Evolutionary conservation across 805 yeast species (phyloP), one percentile per base, ranked within the genome.

Genomic region (Tetrapisispora fleetii): DNA sequence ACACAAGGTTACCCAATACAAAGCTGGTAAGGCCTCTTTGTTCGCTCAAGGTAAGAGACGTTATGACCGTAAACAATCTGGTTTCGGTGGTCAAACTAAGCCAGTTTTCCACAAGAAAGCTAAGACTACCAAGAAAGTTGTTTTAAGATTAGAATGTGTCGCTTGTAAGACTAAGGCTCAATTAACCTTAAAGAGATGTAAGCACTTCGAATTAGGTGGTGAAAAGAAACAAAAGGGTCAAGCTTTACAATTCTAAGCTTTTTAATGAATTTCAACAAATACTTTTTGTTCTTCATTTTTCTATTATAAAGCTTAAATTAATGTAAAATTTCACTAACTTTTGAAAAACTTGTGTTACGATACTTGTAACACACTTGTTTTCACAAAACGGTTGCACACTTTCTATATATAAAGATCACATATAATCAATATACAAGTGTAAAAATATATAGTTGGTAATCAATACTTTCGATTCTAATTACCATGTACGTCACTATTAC

Each of bases 61-160:
- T 83, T 93, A 93, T 81, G 99, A 93, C 91, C 96, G 99, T 80
- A 93, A 93, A 79, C 99, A 93, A 81, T 74, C 85, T 69, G 99
- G 99, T 89, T 93, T 82, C 80, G 99, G 99, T 87, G 99, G 99
- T 87, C 99, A 93, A 81, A 93, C 99, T 79, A 93, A 89, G 83
- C 99, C 83, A 73, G 85, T 93, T 79, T 93, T 93, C 97, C 98
- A 89, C 86, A 93, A 93, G 87, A 93, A 93, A 79, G 99, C 99
- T 69, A 93, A 93, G 89, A 93, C 98, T 67, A 93, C 99, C 82
- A 93, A 93, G 89, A 93, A 93, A 86, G 95, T 93, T 74, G 99
- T 93, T 63, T 85, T 93, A 73, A 91, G 97, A 81, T 84, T 93
- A 72, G 99, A 93, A 82, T 93, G 99, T 86, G 88, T 90, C 68